Evolutionary conservation across 768 basidiomycete genomes (phyloP).

Genomic region (Lactifluus subvellereus): DNA sequence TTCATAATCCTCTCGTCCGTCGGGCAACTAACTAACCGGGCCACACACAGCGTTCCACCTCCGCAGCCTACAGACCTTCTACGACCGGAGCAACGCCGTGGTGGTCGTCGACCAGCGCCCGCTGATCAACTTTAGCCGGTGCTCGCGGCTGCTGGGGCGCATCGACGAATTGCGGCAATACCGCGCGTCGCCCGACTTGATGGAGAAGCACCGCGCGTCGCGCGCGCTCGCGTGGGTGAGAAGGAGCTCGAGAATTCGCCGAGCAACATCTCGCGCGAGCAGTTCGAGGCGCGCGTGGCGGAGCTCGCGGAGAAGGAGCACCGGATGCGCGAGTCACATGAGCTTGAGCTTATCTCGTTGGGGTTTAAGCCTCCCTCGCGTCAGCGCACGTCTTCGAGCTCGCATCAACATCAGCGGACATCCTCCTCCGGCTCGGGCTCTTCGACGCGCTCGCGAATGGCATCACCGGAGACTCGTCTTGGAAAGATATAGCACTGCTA

Average conservation of each 20-base stretch:
- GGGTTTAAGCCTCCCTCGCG: slow-evolving; percentile 13
- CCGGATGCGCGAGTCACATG: slow-evolving; percentile 4
- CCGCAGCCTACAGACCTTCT: slow-evolving; percentile 2
- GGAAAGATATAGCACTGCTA: background rate
- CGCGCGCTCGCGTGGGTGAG: slow-evolving; percentile 40
- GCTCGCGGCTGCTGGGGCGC: slow-evolving; percentile 35
- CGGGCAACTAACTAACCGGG: no score
- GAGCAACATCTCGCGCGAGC: slow-evolving; percentile 30
- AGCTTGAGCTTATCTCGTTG: slow-evolving; percentile 20
- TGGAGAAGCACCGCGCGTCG: slow-evolving; percentile 25
- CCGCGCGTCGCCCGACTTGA: slow-evolving; percentile 31
- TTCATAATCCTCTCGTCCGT: no score
- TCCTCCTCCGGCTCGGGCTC: background rate
- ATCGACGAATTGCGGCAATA: slow-evolving; percentile 34
- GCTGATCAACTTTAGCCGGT: slow-evolving; percentile 42
- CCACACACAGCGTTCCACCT: slow-evolving; percentile 33
- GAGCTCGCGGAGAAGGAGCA: slow-evolving; percentile 18
- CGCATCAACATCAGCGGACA: background rate
- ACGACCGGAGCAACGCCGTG: background rate
- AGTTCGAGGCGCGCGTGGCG: slow-evolving; percentile 33
- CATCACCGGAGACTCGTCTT: background rate
- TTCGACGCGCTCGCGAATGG: background rate
- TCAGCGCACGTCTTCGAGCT: background rate
- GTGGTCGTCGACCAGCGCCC: slow-evolving; percentile 28
- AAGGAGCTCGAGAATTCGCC: slow-evolving; percentile 34